These are phyloP conservation scores for Brachypodium distachyon DNA, from an alignment of 202 grass and related monocot genomes.

Conservation along the genomic window DNA sequence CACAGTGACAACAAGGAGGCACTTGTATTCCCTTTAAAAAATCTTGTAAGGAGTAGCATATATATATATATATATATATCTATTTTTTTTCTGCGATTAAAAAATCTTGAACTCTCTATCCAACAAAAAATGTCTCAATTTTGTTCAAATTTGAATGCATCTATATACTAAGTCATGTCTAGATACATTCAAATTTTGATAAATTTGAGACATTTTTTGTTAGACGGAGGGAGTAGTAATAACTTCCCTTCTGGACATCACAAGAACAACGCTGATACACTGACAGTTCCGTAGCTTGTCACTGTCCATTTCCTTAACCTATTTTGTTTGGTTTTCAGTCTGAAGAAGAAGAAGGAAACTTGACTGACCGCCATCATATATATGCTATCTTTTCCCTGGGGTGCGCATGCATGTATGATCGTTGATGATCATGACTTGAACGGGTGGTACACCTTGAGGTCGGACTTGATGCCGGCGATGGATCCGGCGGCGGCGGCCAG, in stretches of 20 bases:
- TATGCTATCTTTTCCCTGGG: background rate
- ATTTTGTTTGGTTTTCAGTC: background rate
- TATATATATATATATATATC: too few species aligned
- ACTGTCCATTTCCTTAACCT: background rate
- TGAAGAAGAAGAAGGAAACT: too few species aligned
- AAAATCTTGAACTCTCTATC: too few species aligned
- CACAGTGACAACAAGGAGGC: background rate
- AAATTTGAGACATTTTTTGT: too few species aligned
- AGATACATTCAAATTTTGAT: too few species aligned
- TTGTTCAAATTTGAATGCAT: too few species aligned
- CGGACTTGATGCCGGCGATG: slow-evolving; percentile 59
- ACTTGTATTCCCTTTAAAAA: background rate
- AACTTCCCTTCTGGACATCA: too few species aligned
- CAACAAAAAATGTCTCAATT: too few species aligned
- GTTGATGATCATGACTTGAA: slow-evolving; percentile 34
- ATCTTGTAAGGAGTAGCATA: too few species aligned
- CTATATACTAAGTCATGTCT: too few species aligned
- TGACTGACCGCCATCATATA: background rate
- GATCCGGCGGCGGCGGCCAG: slow-evolving; percentile 58
- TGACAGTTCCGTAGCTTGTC: background rate
- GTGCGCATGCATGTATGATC: background rate
- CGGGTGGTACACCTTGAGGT: slow-evolving; percentile 74
- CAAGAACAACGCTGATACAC: background rate
- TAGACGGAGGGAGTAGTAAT: too few species aligned
- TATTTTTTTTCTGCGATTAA: too few species aligned